Evolutionary conservation across 2,329 filamentous ascomycete species (phyloP).

Genomic region (Metarhizium brunneum): DNA sequence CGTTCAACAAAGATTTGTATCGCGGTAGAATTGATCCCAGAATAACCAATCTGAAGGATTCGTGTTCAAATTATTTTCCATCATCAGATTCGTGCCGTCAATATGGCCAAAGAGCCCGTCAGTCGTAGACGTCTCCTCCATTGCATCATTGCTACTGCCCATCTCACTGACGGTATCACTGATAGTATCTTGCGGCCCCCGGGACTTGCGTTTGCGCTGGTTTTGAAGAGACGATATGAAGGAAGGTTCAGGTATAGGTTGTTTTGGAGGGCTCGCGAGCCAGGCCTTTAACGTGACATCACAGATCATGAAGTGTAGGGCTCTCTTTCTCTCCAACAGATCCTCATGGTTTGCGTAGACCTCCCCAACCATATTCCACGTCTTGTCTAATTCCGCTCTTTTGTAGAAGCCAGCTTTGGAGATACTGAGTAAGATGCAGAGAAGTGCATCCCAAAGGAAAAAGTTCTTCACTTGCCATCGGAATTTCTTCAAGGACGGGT

Average conservation of each 20-base stretch:
- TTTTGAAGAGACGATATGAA: constrained; percentile 15
- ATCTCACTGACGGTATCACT: no score
- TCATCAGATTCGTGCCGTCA: neutral
- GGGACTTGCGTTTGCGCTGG: neutral
- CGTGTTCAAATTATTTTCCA: constrained; percentile 9
- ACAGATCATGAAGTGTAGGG: constrained; percentile 19
- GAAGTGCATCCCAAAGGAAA: constrained; percentile 25
- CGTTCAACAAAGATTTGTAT: neutral
- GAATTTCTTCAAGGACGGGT: constrained; percentile 15
- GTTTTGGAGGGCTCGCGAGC: constrained; percentile 12
- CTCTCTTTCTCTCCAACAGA: constrained; percentile 16
- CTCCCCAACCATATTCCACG: constrained; percentile 17
- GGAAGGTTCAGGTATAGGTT: constrained; percentile 8
- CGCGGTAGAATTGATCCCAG: constrained; percentile 15
- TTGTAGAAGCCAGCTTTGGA: constrained; percentile 14
- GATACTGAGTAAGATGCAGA: constrained; percentile 19
- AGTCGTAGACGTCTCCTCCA: neutral
- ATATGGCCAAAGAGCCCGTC: neutral
- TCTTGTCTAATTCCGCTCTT: constrained; percentile 7
- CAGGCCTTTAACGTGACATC: constrained; percentile 23
- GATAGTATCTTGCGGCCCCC: no score
- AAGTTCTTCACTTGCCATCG: constrained; percentile 23
- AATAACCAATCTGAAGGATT: constrained; percentile 15
- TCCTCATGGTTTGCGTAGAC: constrained; percentile 20
- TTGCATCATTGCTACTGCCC: no score